These are phyloP conservation scores for Cicer bijugum DNA, from an alignment of 306 rosid species.

Conservation along the genomic window DNA sequence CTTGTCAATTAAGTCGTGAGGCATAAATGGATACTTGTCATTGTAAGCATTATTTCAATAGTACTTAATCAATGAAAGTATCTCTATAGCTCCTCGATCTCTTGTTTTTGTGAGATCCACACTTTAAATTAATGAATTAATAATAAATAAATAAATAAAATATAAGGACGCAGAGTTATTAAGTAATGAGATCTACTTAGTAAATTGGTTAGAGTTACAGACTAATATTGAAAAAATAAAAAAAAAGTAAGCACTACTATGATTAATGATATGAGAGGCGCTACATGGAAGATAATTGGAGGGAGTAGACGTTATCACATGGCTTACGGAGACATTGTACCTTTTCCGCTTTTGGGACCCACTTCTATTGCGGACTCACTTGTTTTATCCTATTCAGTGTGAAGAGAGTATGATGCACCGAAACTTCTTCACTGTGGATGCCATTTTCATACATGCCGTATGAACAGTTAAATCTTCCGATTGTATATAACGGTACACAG, in stretches of 20 bases:
- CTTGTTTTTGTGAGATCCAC: no score
- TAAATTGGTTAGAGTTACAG: no score
- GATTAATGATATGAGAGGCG: no score
- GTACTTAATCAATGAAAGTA: no score
- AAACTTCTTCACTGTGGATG: not conserved
- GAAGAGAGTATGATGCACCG: not conserved
- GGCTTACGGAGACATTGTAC: not conserved
- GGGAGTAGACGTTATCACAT: not conserved
- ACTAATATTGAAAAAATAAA: no score
- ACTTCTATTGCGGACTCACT: not conserved
- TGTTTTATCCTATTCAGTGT: not conserved
- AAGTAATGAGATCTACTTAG: no score
- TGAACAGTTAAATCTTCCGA: not conserved
- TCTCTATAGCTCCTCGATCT: no score
- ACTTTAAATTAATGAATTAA: no score
- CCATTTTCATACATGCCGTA: conserved; percentile 6
- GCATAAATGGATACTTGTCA: not conserved
- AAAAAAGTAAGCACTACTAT: no score
- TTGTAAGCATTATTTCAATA: no score
- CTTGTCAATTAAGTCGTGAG: not conserved
- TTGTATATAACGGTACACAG: not conserved
- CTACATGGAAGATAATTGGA: not conserved
- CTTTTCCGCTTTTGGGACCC: not conserved
- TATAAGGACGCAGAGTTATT: no score
- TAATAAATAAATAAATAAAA: no score